Percentiles rank a stretch among this genome's conserved stretches.
phyloP scores from a whole-genome alignment of 1,139 yeast species.

The Taphrina betulina region DNA sequence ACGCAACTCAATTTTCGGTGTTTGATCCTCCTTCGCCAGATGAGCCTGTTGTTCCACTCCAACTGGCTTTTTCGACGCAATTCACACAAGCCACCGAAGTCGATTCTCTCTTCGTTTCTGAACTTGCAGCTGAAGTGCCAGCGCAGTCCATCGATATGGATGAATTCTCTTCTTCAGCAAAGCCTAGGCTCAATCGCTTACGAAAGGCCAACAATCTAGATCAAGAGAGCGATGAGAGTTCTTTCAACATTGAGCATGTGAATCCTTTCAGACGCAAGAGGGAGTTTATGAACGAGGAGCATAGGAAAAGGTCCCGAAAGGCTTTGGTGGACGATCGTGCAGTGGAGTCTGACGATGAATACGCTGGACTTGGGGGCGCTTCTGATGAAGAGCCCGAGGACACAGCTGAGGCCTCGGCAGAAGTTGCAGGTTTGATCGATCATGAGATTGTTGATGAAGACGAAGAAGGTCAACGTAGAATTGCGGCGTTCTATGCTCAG shows the following conservation, averaged over 20 bases:
- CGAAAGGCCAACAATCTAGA: slow-evolving; percentile 8
- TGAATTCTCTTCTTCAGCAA: not conserved
- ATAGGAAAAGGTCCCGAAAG: slow-evolving; percentile 54
- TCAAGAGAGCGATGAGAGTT: not conserved
- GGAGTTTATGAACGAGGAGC: slow-evolving; percentile 41
- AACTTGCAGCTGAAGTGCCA: not conserved
- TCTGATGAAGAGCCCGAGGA: slow-evolving; percentile 81
- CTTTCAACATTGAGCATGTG: slow-evolving; percentile 1
- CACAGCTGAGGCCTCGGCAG: slow-evolving; percentile 52
- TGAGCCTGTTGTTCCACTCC: not conserved
- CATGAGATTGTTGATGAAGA: slow-evolving; percentile 20
- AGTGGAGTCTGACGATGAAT: slow-evolving; percentile 94
- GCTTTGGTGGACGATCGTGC: slow-evolving; percentile 81
- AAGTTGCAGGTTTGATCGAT: slow-evolving; percentile 35
- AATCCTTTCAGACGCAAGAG: slow-evolving; percentile 22
- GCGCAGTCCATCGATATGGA: not conserved
- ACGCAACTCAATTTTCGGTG: slow-evolving; percentile 33
- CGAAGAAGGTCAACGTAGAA: slow-evolving; percentile 47
- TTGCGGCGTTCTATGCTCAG: slow-evolving; percentile 51
- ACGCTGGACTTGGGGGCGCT: slow-evolving; percentile 84
- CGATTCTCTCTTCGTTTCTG: not conserved
- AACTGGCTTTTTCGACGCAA: not conserved
- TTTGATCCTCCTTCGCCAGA: slow-evolving; percentile 34
- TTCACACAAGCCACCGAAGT: slow-evolving; percentile 28
- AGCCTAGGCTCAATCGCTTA: not conserved